phyloP scores from a whole-genome alignment of 192 early-diverging fungal genomes.

The Jimgerdemannia lactiflua region DNA sequence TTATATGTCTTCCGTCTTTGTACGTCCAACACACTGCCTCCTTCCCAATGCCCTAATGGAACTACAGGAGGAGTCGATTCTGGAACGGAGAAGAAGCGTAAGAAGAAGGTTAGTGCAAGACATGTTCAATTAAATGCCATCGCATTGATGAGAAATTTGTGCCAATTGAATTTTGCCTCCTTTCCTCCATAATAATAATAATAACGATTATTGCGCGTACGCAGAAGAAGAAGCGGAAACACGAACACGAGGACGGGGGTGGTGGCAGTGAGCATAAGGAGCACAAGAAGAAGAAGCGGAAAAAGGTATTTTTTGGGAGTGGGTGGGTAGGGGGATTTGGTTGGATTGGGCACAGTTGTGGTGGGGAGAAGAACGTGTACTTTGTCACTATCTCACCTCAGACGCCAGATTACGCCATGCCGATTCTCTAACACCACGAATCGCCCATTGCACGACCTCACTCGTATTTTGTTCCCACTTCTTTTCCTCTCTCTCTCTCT shows the following conservation, averaged over 20 bases:
- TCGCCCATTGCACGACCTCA: background rate
- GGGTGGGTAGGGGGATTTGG: background rate
- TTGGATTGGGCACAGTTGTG: background rate
- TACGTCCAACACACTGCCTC: background rate
- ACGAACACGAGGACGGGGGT: conserved; percentile 28
- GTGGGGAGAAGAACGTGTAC: background rate
- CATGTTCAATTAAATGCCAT: background rate
- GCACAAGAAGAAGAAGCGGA: conserved; percentile 40
- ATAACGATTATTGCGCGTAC: background rate
- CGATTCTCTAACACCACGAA: background rate
- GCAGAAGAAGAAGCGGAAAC: conserved; percentile 38
- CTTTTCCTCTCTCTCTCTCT: conserved; percentile 1
- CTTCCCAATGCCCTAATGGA: background rate
- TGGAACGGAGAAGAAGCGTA: conserved; percentile 23
- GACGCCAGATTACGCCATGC: background rate
- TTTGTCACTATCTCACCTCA: background rate
- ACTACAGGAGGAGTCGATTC: conserved; percentile 8
- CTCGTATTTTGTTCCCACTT: background rate
- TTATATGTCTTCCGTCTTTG: background rate
- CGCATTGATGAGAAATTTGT: background rate
- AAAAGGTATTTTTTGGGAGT: conserved; percentile 20
- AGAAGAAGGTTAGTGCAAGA: conserved; percentile 30
- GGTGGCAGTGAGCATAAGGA: conserved; percentile 26
- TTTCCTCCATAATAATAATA: background rate
- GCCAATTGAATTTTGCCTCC: background rate